Conservation (phyloP, 371 early-diverging fungal species). For the Coemansia sp. region DNA sequence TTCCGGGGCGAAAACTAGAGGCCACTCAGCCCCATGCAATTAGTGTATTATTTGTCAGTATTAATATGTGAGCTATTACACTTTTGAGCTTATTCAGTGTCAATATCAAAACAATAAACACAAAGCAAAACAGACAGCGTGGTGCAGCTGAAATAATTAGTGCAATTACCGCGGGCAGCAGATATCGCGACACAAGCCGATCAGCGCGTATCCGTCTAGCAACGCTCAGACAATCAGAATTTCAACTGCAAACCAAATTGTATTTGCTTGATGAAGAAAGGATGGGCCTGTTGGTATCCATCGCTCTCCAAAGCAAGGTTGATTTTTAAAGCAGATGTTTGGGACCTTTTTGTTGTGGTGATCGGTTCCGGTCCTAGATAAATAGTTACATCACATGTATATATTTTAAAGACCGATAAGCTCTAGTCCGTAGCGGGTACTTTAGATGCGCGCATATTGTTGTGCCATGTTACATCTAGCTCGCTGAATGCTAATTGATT, state of each 20-base stretch:
- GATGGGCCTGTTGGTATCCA: background rate
- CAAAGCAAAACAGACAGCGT: background rate
- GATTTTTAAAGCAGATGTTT: too few relatives aligned
- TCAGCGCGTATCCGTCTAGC: background rate
- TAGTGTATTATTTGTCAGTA: background rate
- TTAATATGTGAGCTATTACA: background rate
- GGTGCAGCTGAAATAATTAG: background rate
- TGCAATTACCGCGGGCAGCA: background rate
- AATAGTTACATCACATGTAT: background rate
- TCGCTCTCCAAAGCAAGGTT: too few relatives aligned
- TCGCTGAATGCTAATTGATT: too few relatives aligned
- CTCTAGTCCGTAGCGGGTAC: background rate
- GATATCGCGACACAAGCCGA: background rate
- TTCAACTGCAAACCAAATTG: background rate
- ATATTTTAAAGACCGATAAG: background rate
- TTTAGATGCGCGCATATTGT: too few relatives aligned
- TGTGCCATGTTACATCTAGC: too few relatives aligned
- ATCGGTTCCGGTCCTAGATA: background rate
- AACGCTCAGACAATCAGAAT: background rate
- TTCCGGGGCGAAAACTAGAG: constrained; percentile 2
- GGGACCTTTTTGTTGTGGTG: too few relatives aligned
- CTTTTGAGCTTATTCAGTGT: background rate
- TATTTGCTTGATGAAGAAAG: background rate
- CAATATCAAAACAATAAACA: too few relatives aligned
- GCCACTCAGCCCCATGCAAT: background rate